Evolutionary conservation across 2,329 filamentous ascomycete genomes (phyloP), one percentile per base, ranked within the genome.

Genomic region (Pseudocercospora pini-densiflorae): DNA sequence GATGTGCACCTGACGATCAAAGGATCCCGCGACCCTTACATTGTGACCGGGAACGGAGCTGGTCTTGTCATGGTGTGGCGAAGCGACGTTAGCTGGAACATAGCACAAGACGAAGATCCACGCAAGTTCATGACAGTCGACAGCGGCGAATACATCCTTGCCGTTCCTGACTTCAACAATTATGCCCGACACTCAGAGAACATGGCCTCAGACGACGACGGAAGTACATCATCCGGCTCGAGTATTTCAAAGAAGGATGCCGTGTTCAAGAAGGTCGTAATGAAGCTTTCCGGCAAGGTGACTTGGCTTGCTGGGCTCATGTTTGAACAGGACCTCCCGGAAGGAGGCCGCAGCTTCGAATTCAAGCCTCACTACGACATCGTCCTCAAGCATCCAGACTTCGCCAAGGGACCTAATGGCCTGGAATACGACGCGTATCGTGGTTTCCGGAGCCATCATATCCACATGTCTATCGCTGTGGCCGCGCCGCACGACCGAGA

Each of bases 1-100:
- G 94, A 98, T 80, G 92, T 99, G 36, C 95, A 98, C 77, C 84
- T 99, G 27, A 90, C 93, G 33, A 85, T 99, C 36, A 99, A 99
- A 81, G 87, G 88, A 45, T 89, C 94, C 61, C 88, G 96, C 64
- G 94, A 99, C 79, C 95, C 95, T 1, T 99, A 99, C 77, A 87
- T 92, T 66, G 90, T 99, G 53, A 97, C 93, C 45, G 94, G 94
- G 8, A 90, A 94, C 72, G 95, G 95, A 45, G 94, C 94, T 36
- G 95, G 95, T 4, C 97, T 99, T 76, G 87, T 98, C 51, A 97
- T 99, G 93, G 98, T 96, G 78, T 99, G 94, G 94, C 90, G 95
- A 61, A 96, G 93, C 74, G 92, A 97, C 77, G 94, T 99, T 43
- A 89, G 88, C 67, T 96, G 93, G 88, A 91, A 90, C 67, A 89